phyloP scores from a whole-genome alignment of 257 asterid species.

The Solanum dulcamara region DNA sequence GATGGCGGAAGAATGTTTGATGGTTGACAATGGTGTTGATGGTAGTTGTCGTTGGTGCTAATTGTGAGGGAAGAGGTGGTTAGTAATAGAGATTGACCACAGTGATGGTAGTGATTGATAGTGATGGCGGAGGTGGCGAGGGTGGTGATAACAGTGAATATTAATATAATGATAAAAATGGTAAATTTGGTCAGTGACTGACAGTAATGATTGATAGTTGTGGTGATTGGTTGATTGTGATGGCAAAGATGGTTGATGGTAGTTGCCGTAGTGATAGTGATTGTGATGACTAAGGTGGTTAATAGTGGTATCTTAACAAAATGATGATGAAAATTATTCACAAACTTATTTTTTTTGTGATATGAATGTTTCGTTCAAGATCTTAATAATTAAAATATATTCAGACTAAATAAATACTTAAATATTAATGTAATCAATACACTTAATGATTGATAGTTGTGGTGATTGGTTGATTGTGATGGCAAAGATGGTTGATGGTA shows the following conservation, averaged over 20 bases:
- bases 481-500: background rate
- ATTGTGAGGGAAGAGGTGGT: background rate
- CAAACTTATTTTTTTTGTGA: no score
- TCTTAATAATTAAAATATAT: background rate
- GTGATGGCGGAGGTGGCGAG: no score
- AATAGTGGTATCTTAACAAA: background rate
- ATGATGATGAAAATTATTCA: no score
- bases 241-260: background rate
- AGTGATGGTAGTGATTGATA: background rate
- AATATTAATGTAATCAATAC: background rate
- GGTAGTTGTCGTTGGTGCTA: background rate
- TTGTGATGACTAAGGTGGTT: background rate
- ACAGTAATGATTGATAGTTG: background rate
- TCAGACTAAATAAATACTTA: no score
- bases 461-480: background rate
- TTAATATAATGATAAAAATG: background rate
- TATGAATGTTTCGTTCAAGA: background rate
- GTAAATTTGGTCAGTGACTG: background rate
- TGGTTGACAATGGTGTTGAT: no score
- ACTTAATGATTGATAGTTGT: background rate
- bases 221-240: background rate
- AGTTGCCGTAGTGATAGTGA: no score
- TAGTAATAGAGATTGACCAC: rapidly evolving
- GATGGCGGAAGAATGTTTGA: background rate
- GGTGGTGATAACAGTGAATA: background rate